Evolutionary conservation across 2,329 filamentous ascomycete species (phyloP).

Genomic region (Diaporthe eres): DNA sequence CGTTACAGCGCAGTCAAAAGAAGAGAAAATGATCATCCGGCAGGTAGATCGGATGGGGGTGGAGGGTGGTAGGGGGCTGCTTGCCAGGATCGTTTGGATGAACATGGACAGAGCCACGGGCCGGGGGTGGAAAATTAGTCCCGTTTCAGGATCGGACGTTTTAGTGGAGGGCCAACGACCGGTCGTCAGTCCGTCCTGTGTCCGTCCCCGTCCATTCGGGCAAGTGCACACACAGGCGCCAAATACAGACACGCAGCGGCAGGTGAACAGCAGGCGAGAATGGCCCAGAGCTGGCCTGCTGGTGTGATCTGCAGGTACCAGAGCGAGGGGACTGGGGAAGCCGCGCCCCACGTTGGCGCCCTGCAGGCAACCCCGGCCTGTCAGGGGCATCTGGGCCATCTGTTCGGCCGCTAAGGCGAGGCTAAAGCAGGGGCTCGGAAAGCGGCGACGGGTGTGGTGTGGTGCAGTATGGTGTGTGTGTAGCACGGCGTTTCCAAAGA

Average conservation of each 20-base stretch:
- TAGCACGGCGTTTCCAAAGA: neutral
- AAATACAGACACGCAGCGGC: neutral
- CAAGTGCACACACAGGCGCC: slow-evolving; percentile 26
- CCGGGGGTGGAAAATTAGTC: slow-evolving; percentile 34
- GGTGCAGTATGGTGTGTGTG: neutral
- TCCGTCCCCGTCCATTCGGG: neutral
- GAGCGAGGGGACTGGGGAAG: slow-evolving; percentile 25
- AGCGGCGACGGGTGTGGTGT: neutral
- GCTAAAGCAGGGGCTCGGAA: slow-evolving; percentile 34
- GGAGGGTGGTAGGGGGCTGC: slow-evolving; percentile 14
- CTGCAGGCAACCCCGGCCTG: slow-evolving; percentile 28
- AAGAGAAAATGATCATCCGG: slow-evolving; percentile 22
- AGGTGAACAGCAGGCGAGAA: neutral
- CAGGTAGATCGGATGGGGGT: slow-evolving; percentile 24
- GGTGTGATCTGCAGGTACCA: slow-evolving; percentile 28
- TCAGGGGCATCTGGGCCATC: slow-evolving; percentile 17
- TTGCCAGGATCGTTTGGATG: slow-evolving; percentile 10
- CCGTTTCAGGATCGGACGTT: slow-evolving; percentile 40
- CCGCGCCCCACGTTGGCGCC: slow-evolving; percentile 26
- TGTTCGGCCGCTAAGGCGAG: slow-evolving; percentile 15
- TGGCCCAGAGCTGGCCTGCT: neutral
- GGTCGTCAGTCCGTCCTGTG: slow-evolving; percentile 12
- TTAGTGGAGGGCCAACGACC: slow-evolving; percentile 32
- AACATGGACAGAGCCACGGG: slow-evolving; percentile 16
- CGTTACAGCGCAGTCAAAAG: slow-evolving; percentile 13